phyloP scores from a whole-genome alignment of 2,329 filamentous ascomycete species.

The Chaetomium globosum region DNA sequence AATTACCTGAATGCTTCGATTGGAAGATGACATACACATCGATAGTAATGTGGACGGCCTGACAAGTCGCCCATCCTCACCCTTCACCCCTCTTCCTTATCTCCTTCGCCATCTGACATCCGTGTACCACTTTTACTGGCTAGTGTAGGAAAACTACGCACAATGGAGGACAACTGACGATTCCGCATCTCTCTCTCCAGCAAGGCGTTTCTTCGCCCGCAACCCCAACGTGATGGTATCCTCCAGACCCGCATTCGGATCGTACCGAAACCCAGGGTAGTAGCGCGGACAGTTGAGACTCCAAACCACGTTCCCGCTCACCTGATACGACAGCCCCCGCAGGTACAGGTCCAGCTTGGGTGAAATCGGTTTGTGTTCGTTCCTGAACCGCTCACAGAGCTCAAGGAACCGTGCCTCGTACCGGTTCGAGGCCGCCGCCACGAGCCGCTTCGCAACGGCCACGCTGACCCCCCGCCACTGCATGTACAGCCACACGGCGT shows the following conservation, averaged over 20 bases:
- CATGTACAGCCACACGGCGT: conserved; percentile 27
- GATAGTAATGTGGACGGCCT: background rate
- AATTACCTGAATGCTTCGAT: background rate
- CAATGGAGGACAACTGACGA: background rate
- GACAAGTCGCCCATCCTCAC: background rate
- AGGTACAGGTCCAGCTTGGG: conserved; percentile 20
- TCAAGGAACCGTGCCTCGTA: conserved; percentile 21
- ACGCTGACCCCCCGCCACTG: conserved; percentile 16
- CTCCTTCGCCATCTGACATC: background rate
- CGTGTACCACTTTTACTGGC: background rate
- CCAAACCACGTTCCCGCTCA: conserved; percentile 25
- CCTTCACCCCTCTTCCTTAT: background rate
- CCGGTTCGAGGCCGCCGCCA: conserved; percentile 20
- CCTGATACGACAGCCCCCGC: conserved; percentile 12
- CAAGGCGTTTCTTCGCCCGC: background rate
- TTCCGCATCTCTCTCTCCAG: background rate
- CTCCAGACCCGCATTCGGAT: conserved; percentile 24
- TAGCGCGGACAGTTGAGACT: conserved; percentile 27
- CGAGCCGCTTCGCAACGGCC: conserved; percentile 12
- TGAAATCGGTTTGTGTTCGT: background rate
- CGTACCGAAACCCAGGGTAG: conserved; percentile 18
- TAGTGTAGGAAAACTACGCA: too few relatives aligned
- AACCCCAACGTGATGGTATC: conserved; percentile 15
- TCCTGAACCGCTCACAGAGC: conserved; percentile 9
- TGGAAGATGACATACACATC: background rate